Evolutionary conservation across 768 basidiomycete genomes (phyloP).

Genomic region (Boletus vermiculosoides): DNA sequence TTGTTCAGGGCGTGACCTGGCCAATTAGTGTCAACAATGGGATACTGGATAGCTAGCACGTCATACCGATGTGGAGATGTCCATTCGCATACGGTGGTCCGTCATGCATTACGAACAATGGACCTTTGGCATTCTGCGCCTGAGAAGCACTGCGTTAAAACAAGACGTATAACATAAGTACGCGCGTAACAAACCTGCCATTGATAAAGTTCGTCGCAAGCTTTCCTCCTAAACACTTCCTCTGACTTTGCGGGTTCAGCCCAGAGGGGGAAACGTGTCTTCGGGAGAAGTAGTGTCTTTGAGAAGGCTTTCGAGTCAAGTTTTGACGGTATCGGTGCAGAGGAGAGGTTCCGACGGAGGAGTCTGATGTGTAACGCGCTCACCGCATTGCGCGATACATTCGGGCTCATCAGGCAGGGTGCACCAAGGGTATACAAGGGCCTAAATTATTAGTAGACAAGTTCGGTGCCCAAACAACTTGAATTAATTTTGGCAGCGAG

Average conservation of each 20-base stretch:
- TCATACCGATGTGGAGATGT: slow-evolving; percentile 86
- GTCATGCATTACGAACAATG: slow-evolving; percentile 86
- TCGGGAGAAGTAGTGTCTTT: slow-evolving; percentile 75
- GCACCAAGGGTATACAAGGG: neutral
- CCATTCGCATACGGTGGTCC: slow-evolving; percentile 99
- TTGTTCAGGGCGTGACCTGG: slow-evolving; percentile 95
- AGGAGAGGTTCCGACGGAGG: slow-evolving; percentile 16
- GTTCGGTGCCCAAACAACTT: neutral
- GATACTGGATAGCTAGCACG: neutral
- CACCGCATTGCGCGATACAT: slow-evolving; percentile 16
- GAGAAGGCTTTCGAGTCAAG: slow-evolving; percentile 42
- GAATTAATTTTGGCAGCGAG: neutral
- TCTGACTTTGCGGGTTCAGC: slow-evolving; percentile 65
- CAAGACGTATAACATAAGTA: neutral
- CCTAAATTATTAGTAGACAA: neutral
- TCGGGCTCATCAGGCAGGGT: slow-evolving; percentile 17
- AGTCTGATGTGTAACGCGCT: slow-evolving; percentile 11
- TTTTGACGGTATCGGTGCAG: slow-evolving; percentile 1
- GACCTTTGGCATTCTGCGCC: slow-evolving; percentile 64
- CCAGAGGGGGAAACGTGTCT: slow-evolving; percentile 76
- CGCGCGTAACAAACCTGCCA: slow-evolving; percentile 61
- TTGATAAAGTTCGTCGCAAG: slow-evolving; percentile 71
- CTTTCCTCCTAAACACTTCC: slow-evolving; percentile 53
- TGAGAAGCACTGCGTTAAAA: slow-evolving; percentile 30
- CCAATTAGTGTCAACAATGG: neutral